These are phyloP conservation scores for Massariosphaeria phaeospora DNA, from an alignment of 495 filamentous ascomycete genomes.

Conservation along the genomic window DNA sequence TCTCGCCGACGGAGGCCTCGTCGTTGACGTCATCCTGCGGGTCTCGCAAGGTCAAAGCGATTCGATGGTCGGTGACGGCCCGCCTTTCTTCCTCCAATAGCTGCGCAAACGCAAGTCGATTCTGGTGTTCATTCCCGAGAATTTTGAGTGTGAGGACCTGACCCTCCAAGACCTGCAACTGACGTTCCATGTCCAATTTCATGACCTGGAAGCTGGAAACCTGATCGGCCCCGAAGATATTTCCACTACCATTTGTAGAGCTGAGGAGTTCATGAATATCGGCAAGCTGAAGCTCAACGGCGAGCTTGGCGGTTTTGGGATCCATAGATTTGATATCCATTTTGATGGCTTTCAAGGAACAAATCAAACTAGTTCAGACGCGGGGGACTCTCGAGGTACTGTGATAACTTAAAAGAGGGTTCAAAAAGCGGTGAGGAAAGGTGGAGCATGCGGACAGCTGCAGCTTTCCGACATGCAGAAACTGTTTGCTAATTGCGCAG, in stretches of 20 bases:
- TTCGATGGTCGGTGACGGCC: slow-evolving; percentile 8
- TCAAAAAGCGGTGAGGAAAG: too few relatives aligned
- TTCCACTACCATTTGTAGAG: neutral
- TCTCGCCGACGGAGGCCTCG: neutral
- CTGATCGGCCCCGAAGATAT: neutral
- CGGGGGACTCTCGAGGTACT: too few relatives aligned
- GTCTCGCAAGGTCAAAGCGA: neutral
- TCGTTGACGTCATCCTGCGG: neutral
- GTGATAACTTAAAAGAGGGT: too few relatives aligned
- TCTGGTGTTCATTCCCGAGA: slow-evolving; percentile 1
- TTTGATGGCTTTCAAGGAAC: too few relatives aligned
- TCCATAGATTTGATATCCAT: slow-evolving; percentile 15
- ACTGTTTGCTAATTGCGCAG: too few relatives aligned
- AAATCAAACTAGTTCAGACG: too few relatives aligned
- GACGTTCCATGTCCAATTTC: neutral
- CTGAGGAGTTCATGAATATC: slow-evolving; percentile 12
- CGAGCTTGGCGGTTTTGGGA: slow-evolving; percentile 6
- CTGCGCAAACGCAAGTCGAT: neutral
- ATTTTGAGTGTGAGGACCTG: slow-evolving; percentile 4
- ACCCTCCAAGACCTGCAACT: slow-evolving; percentile 2
- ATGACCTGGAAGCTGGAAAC: neutral
- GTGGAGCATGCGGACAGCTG: too few relatives aligned
- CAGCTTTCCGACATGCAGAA: too few relatives aligned
- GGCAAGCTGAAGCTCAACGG: slow-evolving; percentile 12
- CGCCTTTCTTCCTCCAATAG: slow-evolving; percentile 16